Evolutionary conservation across 2,329 filamentous ascomycete genomes (phyloP).

Genomic region (Cucurbitaria berberidis): DNA sequence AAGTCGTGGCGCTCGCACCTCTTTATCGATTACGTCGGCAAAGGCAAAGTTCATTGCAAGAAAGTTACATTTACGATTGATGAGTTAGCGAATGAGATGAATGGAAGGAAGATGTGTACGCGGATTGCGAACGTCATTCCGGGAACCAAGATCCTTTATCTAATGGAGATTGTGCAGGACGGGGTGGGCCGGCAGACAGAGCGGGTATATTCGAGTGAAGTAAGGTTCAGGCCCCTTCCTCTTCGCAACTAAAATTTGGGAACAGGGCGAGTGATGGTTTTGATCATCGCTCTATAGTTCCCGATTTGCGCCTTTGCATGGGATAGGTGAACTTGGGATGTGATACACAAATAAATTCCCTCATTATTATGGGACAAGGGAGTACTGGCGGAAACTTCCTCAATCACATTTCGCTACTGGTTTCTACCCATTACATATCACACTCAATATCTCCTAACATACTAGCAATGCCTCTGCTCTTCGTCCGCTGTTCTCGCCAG

Average conservation of each 20-base stretch:
- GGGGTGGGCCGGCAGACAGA: slow-evolving; percentile 1
- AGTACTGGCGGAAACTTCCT: too few relatives aligned
- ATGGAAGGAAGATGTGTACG: slow-evolving; percentile 3
- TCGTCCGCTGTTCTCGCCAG: too few relatives aligned
- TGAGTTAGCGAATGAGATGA: not conserved
- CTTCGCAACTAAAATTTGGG: not conserved
- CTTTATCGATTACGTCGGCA: not conserved
- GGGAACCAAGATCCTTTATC: not conserved
- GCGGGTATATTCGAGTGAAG: not conserved
- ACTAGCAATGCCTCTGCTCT: too few relatives aligned
- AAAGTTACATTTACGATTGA: slow-evolving; percentile 5
- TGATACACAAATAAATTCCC: too few relatives aligned
- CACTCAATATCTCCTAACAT: too few relatives aligned
- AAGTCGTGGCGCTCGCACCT: not conserved
- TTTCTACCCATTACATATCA: too few relatives aligned
- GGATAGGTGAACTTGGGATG: too few relatives aligned
- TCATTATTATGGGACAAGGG: not conserved
- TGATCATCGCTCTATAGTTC: not conserved
- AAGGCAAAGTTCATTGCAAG: slow-evolving; percentile 3
- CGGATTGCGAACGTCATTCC: not conserved
- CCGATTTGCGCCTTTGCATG: not conserved
- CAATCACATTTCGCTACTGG: too few relatives aligned
- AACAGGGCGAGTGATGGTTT: not conserved
- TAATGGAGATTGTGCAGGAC: slow-evolving; percentile 6
- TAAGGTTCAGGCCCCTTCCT: slow-evolving; percentile 23